Evolutionary conservation across 139 green algal species (phyloP).

Genomic region (Desmodesmus armatus): DNA sequence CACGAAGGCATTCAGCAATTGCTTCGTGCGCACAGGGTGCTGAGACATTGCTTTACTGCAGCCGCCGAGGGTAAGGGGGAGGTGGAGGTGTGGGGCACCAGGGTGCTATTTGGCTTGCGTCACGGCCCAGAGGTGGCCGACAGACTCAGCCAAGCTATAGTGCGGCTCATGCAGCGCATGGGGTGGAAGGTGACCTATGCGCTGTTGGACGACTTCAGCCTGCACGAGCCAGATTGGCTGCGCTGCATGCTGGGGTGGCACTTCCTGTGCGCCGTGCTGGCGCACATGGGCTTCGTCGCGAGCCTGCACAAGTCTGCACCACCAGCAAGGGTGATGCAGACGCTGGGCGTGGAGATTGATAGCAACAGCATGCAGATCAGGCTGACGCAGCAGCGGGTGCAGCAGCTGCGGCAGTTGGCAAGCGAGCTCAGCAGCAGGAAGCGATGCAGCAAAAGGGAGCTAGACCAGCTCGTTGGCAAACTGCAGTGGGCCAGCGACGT

Average conservation of each 20-base stretch:
- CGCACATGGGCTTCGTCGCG: not conserved
- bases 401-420: not conserved
- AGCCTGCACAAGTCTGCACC: not conserved
- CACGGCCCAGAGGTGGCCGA: not conserved
- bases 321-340: not conserved
- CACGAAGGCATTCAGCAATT: not conserved
- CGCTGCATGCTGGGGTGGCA: too few relatives aligned
- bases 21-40: too few relatives aligned
- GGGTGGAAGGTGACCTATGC: not conserved
- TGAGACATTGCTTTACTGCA: not conserved
- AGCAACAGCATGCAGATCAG: not conserved
- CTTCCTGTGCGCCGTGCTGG: too few relatives aligned
- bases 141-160: not conserved
- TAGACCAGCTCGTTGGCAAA: not conserved
- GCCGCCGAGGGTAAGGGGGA: not conserved
- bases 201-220: not conserved
- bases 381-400: not conserved
- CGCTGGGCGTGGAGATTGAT: not conserved
- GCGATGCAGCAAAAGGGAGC: not conserved
- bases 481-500: not conserved
- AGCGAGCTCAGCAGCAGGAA: not conserved
- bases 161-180: not conserved
- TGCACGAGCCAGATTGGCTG: not conserved
- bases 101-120: not conserved
- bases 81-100: not conserved